These are phyloP conservation scores for Pelagomonas calceolata DNA, from an alignment of 108 stramenopile species.

Conservation along the genomic window DNA sequence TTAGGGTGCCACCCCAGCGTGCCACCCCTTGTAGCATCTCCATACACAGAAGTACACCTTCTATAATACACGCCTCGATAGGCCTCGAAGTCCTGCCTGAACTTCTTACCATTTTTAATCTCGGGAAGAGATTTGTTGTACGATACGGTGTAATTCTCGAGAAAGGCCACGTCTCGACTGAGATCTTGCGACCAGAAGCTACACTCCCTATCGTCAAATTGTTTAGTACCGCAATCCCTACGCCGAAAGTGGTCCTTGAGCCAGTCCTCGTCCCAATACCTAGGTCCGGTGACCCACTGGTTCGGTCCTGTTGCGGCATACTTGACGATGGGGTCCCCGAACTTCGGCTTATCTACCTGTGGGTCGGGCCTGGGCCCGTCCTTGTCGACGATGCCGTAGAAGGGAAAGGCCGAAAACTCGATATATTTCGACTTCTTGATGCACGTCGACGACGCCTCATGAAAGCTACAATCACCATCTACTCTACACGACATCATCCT, in stretches of 20 bases:
- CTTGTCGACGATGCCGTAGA: background rate
- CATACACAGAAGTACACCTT: slow-evolving; percentile 55
- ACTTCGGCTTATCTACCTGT: too few relatives aligned
- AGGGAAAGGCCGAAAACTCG: background rate
- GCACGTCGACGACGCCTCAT: too few relatives aligned
- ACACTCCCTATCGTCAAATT: too few relatives aligned
- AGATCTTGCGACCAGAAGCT: too few relatives aligned
- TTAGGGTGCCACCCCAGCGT: background rate
- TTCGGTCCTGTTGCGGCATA: slow-evolving; percentile 54
- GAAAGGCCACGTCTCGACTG: too few relatives aligned
- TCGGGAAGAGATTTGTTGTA: background rate
- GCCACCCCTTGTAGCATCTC: slow-evolving; percentile 43
- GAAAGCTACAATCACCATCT: too few relatives aligned
- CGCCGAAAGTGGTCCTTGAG: too few relatives aligned
- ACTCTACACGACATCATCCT: too few relatives aligned
- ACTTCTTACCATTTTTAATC: background rate
- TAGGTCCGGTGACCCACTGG: slow-evolving; percentile 36
- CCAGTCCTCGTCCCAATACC: background rate
- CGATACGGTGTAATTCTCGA: too few relatives aligned
- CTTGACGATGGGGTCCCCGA: slow-evolving; percentile 49
- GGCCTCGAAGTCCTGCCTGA: slow-evolving; percentile 26
- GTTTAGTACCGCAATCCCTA: too few relatives aligned
- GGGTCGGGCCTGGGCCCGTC: too few relatives aligned
- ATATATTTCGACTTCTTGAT: too few relatives aligned
- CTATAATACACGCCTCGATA: slow-evolving; percentile 37